Conservation (phyloP, 768 basidiomycete genomes). For the Mycena polygramma region DNA sequence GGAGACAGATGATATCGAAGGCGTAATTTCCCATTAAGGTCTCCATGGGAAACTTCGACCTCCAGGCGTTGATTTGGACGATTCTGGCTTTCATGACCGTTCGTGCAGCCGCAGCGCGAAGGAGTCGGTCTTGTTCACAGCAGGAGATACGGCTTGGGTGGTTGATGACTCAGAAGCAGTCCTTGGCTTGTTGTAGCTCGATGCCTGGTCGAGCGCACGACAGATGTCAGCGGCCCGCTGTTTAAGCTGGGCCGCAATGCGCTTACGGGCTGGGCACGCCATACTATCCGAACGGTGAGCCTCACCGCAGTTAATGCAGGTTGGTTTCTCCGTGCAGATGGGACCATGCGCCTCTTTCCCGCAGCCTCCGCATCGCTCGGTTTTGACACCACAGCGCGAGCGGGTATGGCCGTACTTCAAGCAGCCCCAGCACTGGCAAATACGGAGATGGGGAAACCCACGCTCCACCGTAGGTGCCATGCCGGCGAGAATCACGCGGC, state of each 20-base stretch:
- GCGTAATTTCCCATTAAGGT: neutral
- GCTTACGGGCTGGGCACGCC: neutral
- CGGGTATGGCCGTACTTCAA: conserved; percentile 6
- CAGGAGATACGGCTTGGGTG: neutral
- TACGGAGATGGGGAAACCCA: neutral
- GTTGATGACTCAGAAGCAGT: neutral
- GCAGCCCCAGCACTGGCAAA: conserved; percentile 5
- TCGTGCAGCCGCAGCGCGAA: conserved; percentile 16
- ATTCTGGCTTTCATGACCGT: neutral
- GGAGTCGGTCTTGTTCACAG: neutral
- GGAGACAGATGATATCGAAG: neutral
- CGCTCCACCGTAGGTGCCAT: neutral
- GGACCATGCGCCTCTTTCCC: neutral
- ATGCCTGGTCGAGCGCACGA: neutral
- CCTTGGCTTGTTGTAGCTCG: too few species aligned
- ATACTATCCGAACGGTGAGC: neutral
- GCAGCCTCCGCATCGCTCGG: neutral
- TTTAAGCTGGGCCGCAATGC: neutral
- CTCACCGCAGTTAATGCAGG: conserved; percentile 2
- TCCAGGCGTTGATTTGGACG: conserved; percentile 12
- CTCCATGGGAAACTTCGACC: neutral
- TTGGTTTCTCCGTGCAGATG: neutral
- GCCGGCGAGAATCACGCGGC: neutral
- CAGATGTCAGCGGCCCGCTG: neutral
- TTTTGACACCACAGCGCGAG: neutral